A percentile compares a stretch with the other conserved stretches of the same genome.
Conservation (phyloP, 2,329 filamentous ascomycete genomes). For the Stagonosporopsis rhizophila region DNA sequence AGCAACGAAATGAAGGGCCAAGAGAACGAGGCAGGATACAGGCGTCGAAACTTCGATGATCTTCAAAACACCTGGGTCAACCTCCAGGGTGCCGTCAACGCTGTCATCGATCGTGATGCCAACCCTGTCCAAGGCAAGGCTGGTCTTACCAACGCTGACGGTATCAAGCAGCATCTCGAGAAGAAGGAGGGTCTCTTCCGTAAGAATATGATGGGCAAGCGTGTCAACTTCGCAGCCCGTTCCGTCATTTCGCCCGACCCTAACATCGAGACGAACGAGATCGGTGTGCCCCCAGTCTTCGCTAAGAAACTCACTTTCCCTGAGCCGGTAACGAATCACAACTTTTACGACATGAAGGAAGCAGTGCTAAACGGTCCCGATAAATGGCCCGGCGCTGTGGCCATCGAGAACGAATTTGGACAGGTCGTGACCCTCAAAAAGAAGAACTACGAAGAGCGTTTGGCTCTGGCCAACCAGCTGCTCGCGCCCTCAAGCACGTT, state of each 20-base stretch:
- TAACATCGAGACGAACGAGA: conserved; percentile 98
- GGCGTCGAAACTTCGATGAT: conserved; percentile 72
- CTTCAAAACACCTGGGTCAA: conserved; percentile 82
- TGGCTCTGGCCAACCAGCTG: conserved; percentile 90
- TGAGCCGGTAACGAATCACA: conserved; percentile 95
- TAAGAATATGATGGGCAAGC: conserved; percentile 99
- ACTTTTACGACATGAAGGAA: conserved; percentile 94
- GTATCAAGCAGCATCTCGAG: conserved; percentile 96
- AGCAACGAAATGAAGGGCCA: conserved; percentile 69
- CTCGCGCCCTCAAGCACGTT: conserved; percentile 81
- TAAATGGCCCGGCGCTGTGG: conserved; percentile 91
- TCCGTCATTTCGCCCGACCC: conserved; percentile 98
- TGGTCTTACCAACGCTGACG: conserved; percentile 81
- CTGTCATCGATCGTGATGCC: conserved; percentile 87
- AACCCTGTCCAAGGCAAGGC: conserved; percentile 82
- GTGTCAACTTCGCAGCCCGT: conserved; percentile 96
- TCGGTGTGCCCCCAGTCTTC: conserved; percentile 97
- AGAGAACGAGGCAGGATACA: conserved; percentile 48
- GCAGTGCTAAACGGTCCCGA: conserved; percentile 94
- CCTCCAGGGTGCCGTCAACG: conserved; percentile 89
- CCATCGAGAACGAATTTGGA: conserved; percentile 95
- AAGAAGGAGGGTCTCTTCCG: conserved; percentile 99
- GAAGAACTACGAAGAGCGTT: conserved; percentile 86
- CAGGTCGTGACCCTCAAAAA: conserved; percentile 86
- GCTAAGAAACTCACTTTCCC: conserved; percentile 95